A percentile compares a stretch with the other conserved stretches of the same genome.
Evolutionary conservation across 768 basidiomycete species (phyloP).

Genomic region (Gloeopeniophorella convolvens): DNA sequence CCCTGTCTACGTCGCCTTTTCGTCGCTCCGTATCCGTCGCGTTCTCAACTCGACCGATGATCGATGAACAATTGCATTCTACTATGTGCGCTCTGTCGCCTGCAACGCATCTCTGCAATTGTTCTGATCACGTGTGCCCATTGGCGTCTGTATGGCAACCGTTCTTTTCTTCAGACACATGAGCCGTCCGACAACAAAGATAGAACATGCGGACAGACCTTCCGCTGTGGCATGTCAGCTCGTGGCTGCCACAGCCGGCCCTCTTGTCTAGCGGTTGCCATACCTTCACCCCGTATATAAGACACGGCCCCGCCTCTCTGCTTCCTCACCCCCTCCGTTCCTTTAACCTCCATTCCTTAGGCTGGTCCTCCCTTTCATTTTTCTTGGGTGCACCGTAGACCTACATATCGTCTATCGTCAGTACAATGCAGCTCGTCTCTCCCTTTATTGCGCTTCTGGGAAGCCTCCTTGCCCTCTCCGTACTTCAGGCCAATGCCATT

Average conservation of each 20-base stretch:
- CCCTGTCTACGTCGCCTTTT: no score
- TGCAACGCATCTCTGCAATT: no score
- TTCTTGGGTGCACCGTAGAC: slow-evolving; percentile 44
- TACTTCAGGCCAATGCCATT: slow-evolving; percentile 34
- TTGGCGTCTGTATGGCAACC: background rate
- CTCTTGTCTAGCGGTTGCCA: slow-evolving; percentile 1
- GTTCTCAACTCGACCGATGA: no score
- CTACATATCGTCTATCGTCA: slow-evolving; percentile 69
- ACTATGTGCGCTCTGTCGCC: no score
- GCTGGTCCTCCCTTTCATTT: slow-evolving; percentile 6
- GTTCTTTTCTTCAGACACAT: background rate
- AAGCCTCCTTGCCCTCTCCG: slow-evolving; percentile 40
- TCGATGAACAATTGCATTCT: no score
- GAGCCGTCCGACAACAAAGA: background rate
- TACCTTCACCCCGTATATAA: background rate
- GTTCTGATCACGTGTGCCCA: background rate
- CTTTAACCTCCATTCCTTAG: slow-evolving; percentile 5
- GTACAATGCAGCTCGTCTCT: slow-evolving; percentile 50
- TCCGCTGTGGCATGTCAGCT: no score
- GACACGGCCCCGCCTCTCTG: background rate
- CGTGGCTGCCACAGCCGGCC: background rate
- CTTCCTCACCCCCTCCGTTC: background rate
- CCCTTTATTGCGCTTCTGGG: slow-evolving; percentile 47
- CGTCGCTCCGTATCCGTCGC: no score
- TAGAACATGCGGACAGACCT: background rate